Evolutionary conservation across 2,329 filamentous ascomycete genomes (phyloP), one percentile per base, ranked within the genome.

Genomic region (Penicillium sp.): DNA sequence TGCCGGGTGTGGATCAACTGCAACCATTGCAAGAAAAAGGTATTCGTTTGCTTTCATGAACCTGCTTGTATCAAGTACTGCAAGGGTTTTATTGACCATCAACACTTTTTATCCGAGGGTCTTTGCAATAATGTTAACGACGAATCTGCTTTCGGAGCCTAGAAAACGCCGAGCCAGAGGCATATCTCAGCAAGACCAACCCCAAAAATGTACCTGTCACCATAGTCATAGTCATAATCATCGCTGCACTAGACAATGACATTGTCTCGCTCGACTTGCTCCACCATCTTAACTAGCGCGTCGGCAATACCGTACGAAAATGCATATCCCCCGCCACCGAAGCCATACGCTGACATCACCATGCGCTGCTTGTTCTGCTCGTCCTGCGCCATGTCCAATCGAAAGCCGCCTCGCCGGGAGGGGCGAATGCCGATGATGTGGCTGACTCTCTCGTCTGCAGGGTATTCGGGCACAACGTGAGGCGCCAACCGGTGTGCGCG

Each of bases 361-460:
- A 62, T 60, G 4, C 65, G 63, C 6, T 49, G 34, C 0, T 59
- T 60, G 4, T 64, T 62, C 6, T 49, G 34, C 0, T 59, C 67
- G 21, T 61, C 54, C 30, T 56, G 48, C 46, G 70, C 59, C 0
- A 65, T 67, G 21, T 72, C 68, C 12, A 73, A 49, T 15, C 70
- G 68, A 40, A 70, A 72, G 1, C 70, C 70, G 1, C 68, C 70
- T 23, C 64, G 52, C 26, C 70, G 53, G 1, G 66, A 69, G 0
- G 70, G 69, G 5, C 70, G 67, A 37, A 73, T 72, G 3, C 70
- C 70, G 39, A 72, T 62, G 20, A 73, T 69, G 33, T 73, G 63
- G 18, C 67, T 65, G 21, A 72, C 44, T 1, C 56, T 51, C 8
- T 61, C 54, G n/a, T 63, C 59, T 2, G 62, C 45, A 6, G 70